These are phyloP conservation scores for Rhizopus microsporus DNA, from an alignment of 371 early-diverging fungal genomes.

Conservation along the genomic window DNA sequence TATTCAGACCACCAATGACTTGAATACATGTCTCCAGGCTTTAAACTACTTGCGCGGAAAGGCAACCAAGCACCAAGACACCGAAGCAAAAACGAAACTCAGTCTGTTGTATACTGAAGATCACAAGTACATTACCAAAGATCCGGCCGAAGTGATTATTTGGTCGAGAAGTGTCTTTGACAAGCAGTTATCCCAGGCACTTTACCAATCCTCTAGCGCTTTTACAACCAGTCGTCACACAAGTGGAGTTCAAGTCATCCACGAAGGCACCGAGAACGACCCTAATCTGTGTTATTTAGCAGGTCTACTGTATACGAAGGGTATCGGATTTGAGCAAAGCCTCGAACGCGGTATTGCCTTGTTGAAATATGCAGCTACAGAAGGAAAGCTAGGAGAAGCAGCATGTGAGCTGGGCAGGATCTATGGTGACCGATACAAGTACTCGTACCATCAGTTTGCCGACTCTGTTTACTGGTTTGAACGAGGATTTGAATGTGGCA, in stretches of 20 bases:
- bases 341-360: slow-evolving; percentile 23
- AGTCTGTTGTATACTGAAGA: slow-evolving; percentile 32
- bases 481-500: slow-evolving; percentile 39
- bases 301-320: slow-evolving; percentile 38
- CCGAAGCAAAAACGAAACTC: slow-evolving; percentile 47
- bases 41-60: slow-evolving; percentile 31
- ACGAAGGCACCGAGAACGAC: slow-evolving; percentile 10
- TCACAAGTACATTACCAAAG: not conserved
- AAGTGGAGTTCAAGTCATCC: slow-evolving; percentile 9
- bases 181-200: slow-evolving; percentile 35
- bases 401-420: slow-evolving; percentile 46
- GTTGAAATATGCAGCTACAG: slow-evolving; percentile 30
- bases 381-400: slow-evolving; percentile 32
- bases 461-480: slow-evolving; percentile 41
- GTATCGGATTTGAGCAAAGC: slow-evolving; percentile 34
- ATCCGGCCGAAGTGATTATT: slow-evolving; percentile 28
- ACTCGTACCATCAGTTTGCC: slow-evolving; percentile 29
- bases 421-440: slow-evolving; percentile 45
- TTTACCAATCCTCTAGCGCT: slow-evolving; percentile 18
- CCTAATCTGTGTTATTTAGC: slow-evolving; percentile 30
- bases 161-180: slow-evolving; percentile 52
- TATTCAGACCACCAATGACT: slow-evolving; percentile 1
- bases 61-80: slow-evolving; percentile 32
- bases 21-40: slow-evolving; percentile 17
- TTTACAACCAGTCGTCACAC: slow-evolving; percentile 15